Evolutionary conservation across 202 grass and related monocot genomes (phyloP), one percentile per base, ranked within the genome.

Genomic region (Dendrocalamus latiflorus): DNA sequence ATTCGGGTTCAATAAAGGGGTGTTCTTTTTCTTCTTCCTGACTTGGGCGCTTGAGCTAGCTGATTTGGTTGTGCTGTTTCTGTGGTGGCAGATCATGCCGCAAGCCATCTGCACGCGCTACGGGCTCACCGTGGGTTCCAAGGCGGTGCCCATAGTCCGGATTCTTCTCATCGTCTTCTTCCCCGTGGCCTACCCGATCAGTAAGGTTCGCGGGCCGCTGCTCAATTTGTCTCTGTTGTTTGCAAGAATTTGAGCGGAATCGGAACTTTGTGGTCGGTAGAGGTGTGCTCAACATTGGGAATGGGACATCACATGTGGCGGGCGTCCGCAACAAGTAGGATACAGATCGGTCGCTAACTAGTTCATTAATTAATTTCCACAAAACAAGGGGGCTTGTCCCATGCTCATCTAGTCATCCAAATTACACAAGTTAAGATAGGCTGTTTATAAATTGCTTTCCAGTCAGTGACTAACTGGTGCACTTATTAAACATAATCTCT

Each of bases 181-280:
- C 71, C 96, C 96, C 15, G 81, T 99, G 53, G 89, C 96, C 33
- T 99, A 96, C 72, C 96, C 96, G 7, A 99, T 99, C 75, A 99
- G 96, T 56, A 99, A 99, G 96, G 96, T 95, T 9, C 49, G 17
- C 75, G 33, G n/a, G 30, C 51, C 3, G 16, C 18, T 50, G 57
- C 64, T 42, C 28, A 38, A 77, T 81, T 78, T 71, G 5, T 48
- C 0, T n/a, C 17, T 65, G n/a, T 54, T 76, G 21, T 30, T 78
- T 72, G 48, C 60, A 84, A 28, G 10, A 63, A 48, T 44, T 20
- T 7, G 70, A 54, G 20, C 77, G 8, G 26, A 55, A 81, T 53
- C 45, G 59, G 14, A 39, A 59, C 48, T 41, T 25, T 76, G 25
- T 45, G n/a, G 73, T 88, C 65, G 54, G 41, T 18, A 25, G 8